Percentiles rank a stretch among this genome's conserved stretches.
Conservation (phyloP, 2,329 filamentous ascomycete species). For the Botrytis fabae region DNA sequence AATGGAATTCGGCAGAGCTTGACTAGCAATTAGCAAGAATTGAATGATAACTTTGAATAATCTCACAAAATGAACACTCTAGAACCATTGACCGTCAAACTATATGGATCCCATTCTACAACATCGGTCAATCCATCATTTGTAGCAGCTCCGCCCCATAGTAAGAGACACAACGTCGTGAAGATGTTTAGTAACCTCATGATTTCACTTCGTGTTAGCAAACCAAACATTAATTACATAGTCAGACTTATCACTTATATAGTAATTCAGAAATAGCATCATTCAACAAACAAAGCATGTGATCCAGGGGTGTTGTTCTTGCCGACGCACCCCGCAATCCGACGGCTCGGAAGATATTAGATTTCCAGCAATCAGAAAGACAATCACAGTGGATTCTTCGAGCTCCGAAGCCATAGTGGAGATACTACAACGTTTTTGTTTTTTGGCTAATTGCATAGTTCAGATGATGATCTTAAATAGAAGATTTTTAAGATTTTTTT, state of each 20-base stretch:
- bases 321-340: constrained; percentile 16
- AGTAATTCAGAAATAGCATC: not conserved
- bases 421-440: not conserved
- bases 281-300: not conserved
- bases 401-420: not conserved
- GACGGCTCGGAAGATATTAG: not conserved
- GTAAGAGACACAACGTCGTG: constrained; percentile 30
- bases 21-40: constrained; percentile 20
- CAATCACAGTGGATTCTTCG: constrained; percentile 9
- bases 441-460: constrained; percentile 20
- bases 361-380: constrained; percentile 23
- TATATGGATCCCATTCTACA: constrained; percentile 55
- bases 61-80: constrained; percentile 49
- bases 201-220: constrained; percentile 2
- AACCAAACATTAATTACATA: not conserved
- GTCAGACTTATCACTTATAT: constrained; percentile 3
- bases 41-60: too few species aligned
- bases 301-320: not conserved
- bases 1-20: constrained; percentile 50
- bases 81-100: constrained; percentile 50
- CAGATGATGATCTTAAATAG: not conserved
- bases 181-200: constrained; percentile 36
- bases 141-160: constrained; percentile 40
- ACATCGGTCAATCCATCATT: constrained; percentile 46
- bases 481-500: not conserved